phyloP scores from a whole-genome alignment of 768 basidiomycete species.

The Panaeolus papilionaceus region DNA sequence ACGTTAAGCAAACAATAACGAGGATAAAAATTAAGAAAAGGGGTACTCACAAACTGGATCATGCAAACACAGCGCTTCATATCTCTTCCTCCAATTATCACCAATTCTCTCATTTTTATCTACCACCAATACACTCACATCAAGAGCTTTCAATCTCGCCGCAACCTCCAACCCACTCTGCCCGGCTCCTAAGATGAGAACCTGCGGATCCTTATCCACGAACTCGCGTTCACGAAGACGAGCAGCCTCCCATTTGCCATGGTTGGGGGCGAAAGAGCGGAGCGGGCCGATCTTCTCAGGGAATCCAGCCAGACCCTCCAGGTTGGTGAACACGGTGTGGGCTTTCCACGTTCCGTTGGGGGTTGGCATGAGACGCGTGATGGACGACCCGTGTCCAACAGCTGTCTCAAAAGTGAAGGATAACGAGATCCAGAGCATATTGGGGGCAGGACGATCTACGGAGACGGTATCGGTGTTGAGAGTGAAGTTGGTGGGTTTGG shows the following conservation, averaged over 20 bases:
- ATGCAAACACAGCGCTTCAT: slow-evolving; percentile 71
- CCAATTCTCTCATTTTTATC: slow-evolving; percentile 68
- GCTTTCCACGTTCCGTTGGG: slow-evolving; percentile 55
- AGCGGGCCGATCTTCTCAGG: slow-evolving; percentile 50
- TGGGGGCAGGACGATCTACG: slow-evolving; percentile 43
- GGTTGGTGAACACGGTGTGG: slow-evolving; percentile 57
- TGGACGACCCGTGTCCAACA: slow-evolving; percentile 48
- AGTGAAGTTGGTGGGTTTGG: slow-evolving; percentile 33
- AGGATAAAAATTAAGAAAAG: not conserved
- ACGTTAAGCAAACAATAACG: not conserved
- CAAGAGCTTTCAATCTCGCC: slow-evolving; percentile 66
- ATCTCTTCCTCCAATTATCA: slow-evolving; percentile 70
- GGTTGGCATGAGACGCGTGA: slow-evolving; percentile 58
- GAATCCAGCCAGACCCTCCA: slow-evolving; percentile 50
- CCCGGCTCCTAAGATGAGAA: slow-evolving; percentile 60
- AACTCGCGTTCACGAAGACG: slow-evolving; percentile 45
- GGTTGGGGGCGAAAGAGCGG: slow-evolving; percentile 44
- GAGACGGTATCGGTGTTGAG: slow-evolving; percentile 29
- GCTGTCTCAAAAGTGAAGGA: slow-evolving; percentile 56
- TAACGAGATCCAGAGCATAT: slow-evolving; percentile 52
- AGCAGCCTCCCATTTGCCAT: slow-evolving; percentile 54
- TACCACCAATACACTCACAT: slow-evolving; percentile 62
- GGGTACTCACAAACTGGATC: slow-evolving; percentile 65
- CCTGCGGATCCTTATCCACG: slow-evolving; percentile 51
- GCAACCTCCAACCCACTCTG: slow-evolving; percentile 72